Percentiles rank a stretch among this genome's conserved stretches.
Conservation (phyloP, 2,329 filamentous ascomycete genomes). For the Cercospora nicotianae region DNA sequence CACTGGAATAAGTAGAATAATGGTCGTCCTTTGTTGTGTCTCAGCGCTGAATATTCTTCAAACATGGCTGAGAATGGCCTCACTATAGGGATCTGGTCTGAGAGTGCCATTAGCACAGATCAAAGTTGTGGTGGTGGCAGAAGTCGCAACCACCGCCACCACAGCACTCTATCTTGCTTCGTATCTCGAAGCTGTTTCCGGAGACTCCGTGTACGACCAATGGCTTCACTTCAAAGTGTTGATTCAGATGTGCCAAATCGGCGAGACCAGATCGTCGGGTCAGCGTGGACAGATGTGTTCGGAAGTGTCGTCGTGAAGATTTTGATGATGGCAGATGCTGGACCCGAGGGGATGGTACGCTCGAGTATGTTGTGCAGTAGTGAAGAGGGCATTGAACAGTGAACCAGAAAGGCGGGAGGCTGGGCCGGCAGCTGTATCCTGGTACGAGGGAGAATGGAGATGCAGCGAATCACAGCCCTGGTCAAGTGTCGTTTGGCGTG, state of each 20-base stretch:
- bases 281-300: neutral
- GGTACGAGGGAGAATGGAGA: neutral
- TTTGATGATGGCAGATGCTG: neutral
- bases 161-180: neutral
- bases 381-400: neutral
- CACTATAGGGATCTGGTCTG: slow-evolving; percentile 28
- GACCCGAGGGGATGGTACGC: neutral
- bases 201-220: neutral
- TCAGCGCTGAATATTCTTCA: slow-evolving; percentile 17
- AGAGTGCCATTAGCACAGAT: slow-evolving; percentile 9
- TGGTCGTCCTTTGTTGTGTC: slow-evolving; percentile 24
- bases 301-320: neutral
- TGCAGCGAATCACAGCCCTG: neutral
- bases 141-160: neutral
- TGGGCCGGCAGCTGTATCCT: neutral
- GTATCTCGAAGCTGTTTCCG: neutral
- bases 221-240: neutral
- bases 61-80: slow-evolving; percentile 24
- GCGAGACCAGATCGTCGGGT: neutral
- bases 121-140: neutral
- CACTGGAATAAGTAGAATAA: slow-evolving; percentile 23
- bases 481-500: neutral
- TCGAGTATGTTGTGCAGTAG: neutral
- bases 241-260: neutral
- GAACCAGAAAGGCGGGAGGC: neutral